These are phyloP conservation scores for Lodderomyces beijingensis DNA, from an alignment of 1,139 yeast species.

Conservation along the genomic window DNA sequence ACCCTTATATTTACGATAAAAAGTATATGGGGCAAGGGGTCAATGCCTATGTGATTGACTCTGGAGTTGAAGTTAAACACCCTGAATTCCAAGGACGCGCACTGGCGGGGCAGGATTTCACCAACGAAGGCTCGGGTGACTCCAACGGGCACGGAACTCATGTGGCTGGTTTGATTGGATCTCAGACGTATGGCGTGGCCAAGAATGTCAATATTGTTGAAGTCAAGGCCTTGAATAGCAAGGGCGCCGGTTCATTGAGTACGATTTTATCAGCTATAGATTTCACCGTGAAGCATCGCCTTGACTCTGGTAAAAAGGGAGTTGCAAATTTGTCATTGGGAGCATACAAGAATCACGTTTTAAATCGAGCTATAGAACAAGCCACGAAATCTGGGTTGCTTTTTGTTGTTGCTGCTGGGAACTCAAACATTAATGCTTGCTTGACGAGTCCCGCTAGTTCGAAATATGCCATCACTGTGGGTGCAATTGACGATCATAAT, in stretches of 20 bases:
- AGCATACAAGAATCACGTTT: slow-evolving; percentile 56
- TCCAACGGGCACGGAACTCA: slow-evolving; percentile 79
- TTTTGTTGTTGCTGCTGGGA: slow-evolving; percentile 88
- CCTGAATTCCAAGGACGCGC: slow-evolving; percentile 69
- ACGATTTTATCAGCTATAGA: slow-evolving; percentile 70
- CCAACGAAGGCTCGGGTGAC: slow-evolving; percentile 61
- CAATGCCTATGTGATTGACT: slow-evolving; percentile 75
- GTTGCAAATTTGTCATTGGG: slow-evolving; percentile 84
- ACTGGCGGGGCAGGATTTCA: slow-evolving; percentile 52
- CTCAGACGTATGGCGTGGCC: slow-evolving; percentile 74
- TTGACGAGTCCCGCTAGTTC: slow-evolving; percentile 78
- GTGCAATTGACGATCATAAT: slow-evolving; percentile 73
- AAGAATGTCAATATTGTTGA: slow-evolving; percentile 61
- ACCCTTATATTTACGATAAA: slow-evolving; percentile 25
- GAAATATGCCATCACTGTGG: slow-evolving; percentile 68
- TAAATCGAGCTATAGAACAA: slow-evolving; percentile 71
- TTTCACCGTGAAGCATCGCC: slow-evolving; percentile 60
- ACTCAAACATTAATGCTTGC: slow-evolving; percentile 74
- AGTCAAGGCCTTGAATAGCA: slow-evolving; percentile 59
- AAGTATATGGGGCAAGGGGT: slow-evolving; percentile 39
- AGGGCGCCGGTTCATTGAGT: slow-evolving; percentile 66
- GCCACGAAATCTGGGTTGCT: slow-evolving; percentile 68
- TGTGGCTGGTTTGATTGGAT: slow-evolving; percentile 87
- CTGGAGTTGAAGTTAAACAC: slow-evolving; percentile 59
- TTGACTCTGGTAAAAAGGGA: slow-evolving; percentile 40